Conservation (phyloP, 1,139 yeast genomes). For the Candida gigantensis region DNA sequence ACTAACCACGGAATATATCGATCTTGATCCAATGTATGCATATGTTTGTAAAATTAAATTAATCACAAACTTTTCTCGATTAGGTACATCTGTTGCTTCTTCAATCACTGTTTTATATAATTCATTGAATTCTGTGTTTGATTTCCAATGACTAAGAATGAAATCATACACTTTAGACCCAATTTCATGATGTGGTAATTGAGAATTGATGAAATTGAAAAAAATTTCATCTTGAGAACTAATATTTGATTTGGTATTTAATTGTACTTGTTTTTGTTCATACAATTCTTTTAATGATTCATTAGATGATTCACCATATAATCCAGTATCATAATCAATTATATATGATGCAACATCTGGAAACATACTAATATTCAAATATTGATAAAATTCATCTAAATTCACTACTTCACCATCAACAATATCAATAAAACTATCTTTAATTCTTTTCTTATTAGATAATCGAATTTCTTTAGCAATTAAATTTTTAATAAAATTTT, state of each 20-base stretch:
- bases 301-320: conserved; percentile 34
- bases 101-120: conserved; percentile 34
- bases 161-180: conserved; percentile 45
- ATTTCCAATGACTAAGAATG: conserved; percentile 42
- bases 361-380: conserved; percentile 51
- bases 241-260: conserved; percentile 26
- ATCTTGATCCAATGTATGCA: conserved; percentile 84
- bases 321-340: conserved; percentile 36
- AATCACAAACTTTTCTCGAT: conserved; percentile 50
- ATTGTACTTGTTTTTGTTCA: conserved; percentile 32
- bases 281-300: conserved; percentile 30
- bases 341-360: conserved; percentile 28
- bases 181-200: conserved; percentile 39
- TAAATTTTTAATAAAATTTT: conserved; percentile 72
- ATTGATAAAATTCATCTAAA: conserved; percentile 60
- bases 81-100: conserved; percentile 15
- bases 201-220: conserved; percentile 37
- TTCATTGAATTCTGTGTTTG: conserved; percentile 40
- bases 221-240: conserved; percentile 46
- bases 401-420: conserved; percentile 21
- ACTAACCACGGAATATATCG: conserved; percentile 81
- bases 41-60: conserved; percentile 69
- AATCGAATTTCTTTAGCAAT: conserved; percentile 83
- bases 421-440: conserved; percentile 67
- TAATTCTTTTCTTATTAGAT: conserved; percentile 67